Conservation (phyloP, 2,329 filamentous ascomycete genomes). For the Colletotrichum musae region DNA sequence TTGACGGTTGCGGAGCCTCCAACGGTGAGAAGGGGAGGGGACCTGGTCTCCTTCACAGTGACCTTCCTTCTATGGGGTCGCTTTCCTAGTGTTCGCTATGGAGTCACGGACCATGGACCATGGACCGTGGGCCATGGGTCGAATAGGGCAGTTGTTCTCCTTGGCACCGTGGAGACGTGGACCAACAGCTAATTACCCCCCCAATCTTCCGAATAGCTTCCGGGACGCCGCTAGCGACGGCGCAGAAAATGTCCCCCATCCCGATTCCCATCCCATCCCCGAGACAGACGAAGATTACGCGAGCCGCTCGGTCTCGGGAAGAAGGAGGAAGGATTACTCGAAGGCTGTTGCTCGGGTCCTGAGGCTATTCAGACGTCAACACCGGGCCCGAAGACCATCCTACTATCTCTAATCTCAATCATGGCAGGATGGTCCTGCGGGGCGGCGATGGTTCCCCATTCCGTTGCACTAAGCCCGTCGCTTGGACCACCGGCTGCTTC, state of each 20-base stretch:
- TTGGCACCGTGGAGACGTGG: neutral
- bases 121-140: neutral
- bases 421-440: too few relatives aligned
- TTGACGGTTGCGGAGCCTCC: neutral
- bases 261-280: too few relatives aligned
- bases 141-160: neutral
- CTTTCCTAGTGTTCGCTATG: neutral
- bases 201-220: neutral
- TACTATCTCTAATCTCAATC: too few relatives aligned
- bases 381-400: too few relatives aligned
- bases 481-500: too few relatives aligned
- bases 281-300: neutral
- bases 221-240: neutral
- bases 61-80: neutral
- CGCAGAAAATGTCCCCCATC: neutral
- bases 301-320: neutral
- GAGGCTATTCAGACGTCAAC: conserved; percentile 36
- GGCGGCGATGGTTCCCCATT: too few relatives aligned
- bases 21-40: neutral
- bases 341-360: conserved; percentile 7
- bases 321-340: neutral
- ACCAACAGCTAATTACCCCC: neutral
- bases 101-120: too few relatives aligned
- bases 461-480: too few relatives aligned
- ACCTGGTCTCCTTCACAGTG: neutral